phyloP scores from a whole-genome alignment of 2,329 filamentous ascomycete genomes.

The Reticulascus tulasneorum region DNA sequence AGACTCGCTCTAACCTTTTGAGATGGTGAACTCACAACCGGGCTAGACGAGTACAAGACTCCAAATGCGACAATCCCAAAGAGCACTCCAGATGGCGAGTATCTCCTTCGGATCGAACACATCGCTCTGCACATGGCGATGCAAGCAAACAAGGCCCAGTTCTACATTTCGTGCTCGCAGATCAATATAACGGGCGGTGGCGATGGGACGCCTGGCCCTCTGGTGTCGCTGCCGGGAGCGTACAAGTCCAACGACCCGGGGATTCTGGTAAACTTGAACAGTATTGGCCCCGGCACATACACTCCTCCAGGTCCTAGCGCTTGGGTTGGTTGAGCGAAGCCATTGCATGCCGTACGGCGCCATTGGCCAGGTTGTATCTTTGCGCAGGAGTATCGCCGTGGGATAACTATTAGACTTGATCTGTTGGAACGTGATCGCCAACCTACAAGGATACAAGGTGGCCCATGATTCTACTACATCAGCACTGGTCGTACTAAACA shows the following conservation, averaged over 20 bases:
- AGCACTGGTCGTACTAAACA: no score
- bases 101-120: conserved; percentile 30
- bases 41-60: no score
- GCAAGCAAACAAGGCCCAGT: conserved; percentile 26
- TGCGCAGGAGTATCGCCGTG: no score
- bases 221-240: conserved; percentile 36
- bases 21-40: no score
- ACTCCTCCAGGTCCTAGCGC: conserved; percentile 9
- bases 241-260: conserved; percentile 13
- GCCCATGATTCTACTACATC: no score
- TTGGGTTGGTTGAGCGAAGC: no score
- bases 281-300: conserved; percentile 5
- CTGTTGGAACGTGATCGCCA: no score
- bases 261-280: conserved; percentile 13
- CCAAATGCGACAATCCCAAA: conserved; percentile 29
- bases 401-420: no score
- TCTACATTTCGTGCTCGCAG: conserved; percentile 40
- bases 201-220: conserved; percentile 28
- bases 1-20: conserved; percentile 9
- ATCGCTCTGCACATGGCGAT: conserved; percentile 38
- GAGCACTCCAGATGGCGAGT: conserved; percentile 30
- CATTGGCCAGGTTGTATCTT: no score
- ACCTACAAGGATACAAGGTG: no score
- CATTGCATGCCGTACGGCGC: no score
- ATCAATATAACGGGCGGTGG: conserved; percentile 35